Percentiles rank a stretch among this genome's conserved stretches.
Conservation (phyloP, 306 rosid species). For the Rosa lucieae region DNA sequence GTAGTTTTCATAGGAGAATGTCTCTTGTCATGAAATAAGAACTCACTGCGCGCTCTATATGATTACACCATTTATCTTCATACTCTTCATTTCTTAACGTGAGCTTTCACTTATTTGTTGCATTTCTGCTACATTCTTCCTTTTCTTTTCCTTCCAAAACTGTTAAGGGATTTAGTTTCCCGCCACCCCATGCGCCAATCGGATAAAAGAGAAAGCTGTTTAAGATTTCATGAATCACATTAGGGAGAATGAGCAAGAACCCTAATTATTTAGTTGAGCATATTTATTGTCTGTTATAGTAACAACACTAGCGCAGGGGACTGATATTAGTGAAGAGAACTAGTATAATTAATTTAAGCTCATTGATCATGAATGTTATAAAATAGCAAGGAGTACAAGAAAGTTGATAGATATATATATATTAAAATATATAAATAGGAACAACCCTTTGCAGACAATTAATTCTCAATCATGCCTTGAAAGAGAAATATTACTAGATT, state of each 20-base stretch:
- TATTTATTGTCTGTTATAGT: not conserved
- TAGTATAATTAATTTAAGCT: not conserved
- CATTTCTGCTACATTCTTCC: not conserved
- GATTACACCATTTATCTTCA: not conserved
- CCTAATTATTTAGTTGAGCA: not conserved
- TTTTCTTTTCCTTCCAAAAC: not conserved
- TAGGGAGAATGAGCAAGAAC: not conserved
- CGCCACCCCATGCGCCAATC: not conserved
- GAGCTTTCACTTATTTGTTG: not conserved
- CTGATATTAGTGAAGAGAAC: not conserved
- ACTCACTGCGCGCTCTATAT: not conserved
- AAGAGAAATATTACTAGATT: not conserved
- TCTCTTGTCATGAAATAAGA: not conserved
- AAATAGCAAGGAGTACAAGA: not conserved
- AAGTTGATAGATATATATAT: not conserved
- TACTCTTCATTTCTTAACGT: not conserved
- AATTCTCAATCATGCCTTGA: not conserved
- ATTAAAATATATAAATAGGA: not conserved
- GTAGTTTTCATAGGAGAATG: not conserved
- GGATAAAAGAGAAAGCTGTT: not conserved
- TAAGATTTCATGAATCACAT: not conserved
- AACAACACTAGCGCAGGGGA: not conserved
- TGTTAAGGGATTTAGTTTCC: not conserved
- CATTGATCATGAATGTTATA: not conserved
- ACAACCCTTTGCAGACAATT: conserved; percentile 1